Conservation (phyloP, 306 rosid genomes). For the Corylus heterophylla region DNA sequence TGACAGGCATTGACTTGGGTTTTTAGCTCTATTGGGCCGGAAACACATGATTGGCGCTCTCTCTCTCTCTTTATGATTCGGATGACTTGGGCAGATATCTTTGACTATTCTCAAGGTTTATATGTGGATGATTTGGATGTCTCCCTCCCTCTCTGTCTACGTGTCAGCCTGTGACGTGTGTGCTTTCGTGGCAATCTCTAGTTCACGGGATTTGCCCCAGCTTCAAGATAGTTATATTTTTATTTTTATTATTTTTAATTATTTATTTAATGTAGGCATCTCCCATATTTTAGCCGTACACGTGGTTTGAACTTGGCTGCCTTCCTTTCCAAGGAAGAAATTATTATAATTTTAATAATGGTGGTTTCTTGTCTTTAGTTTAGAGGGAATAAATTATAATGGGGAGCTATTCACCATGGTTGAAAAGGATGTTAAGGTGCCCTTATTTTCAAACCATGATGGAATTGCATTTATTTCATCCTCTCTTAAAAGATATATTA, state of each 20-base stretch:
- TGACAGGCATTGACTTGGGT: neutral
- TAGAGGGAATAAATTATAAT: neutral
- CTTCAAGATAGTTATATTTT: neutral
- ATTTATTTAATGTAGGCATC: neutral
- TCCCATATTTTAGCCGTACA: neutral
- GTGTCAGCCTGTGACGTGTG: neutral
- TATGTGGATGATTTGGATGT: too few relatives aligned
- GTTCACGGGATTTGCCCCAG: neutral
- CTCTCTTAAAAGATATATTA: too few relatives aligned
- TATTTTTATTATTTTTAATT: too few relatives aligned
- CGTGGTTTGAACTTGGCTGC: slow-evolving; percentile 1
- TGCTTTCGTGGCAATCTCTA: neutral
- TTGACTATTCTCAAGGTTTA: too few relatives aligned
- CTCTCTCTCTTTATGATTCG: neutral
- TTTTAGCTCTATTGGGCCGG: neutral
- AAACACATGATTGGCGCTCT: neutral
- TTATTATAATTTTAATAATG: neutral
- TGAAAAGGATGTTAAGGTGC: neutral
- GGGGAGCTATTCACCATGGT: neutral
- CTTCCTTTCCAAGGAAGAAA: neutral
- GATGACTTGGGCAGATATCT: too few relatives aligned
- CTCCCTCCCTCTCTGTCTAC: too few relatives aligned
- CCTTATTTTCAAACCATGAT: neutral
- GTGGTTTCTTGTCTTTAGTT: neutral
- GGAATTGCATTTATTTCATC: too few relatives aligned